Evolutionary conservation across 108 stramenopile genomes (phyloP), one percentile per base, ranked within the genome.

Genomic region (Skeletonema grethae): DNA sequence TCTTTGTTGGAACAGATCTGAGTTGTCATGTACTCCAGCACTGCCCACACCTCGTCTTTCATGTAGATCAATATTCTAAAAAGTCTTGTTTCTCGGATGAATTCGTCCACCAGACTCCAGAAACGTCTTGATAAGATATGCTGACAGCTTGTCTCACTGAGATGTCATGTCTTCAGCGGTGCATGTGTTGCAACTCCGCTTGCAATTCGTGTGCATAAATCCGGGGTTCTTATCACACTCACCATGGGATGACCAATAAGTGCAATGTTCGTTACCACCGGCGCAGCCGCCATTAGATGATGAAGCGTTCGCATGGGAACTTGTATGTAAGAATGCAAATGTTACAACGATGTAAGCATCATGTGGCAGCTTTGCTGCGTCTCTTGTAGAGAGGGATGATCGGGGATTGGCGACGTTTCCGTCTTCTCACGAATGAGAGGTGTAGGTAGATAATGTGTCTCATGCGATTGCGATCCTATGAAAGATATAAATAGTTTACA

Each of bases 181-280:
- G 90, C 93, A 65, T 84, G 90, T n/a, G 68, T 68, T 50, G 38
- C 73, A 22, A 87, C 82, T 15, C 64, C 57, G 9, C 65, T 58
- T 43, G 45, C 75, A 69, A 46, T 60, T 59, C 15, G 57, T 39
- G 13, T 59, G 20, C 59, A 70, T 90, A 16, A 78, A 89, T 10
- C 56, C 50, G 39, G 90, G 89, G 72, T 95, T 92, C 13, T 48
- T 64, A 11, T 80, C 81, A 72, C 91, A 92, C 67, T 95, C 90
- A 2, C 90, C 91, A 28, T 85, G 65, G 8, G 72, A 77, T 9
- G 88, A 80, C 91, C 90, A 92, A 65, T 83, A 90, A 50, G 59
- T 67, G 63, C 95, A 96, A 30, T 72, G 25, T 61, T 89, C 80
- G 61, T 95, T 25, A 43, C 65, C 60, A 43, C 82, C 71, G 31